Evolutionary conservation across 2,329 filamentous ascomycete species (phyloP), one percentile per base, ranked within the genome.

Genomic region (Xylaria multiplex): DNA sequence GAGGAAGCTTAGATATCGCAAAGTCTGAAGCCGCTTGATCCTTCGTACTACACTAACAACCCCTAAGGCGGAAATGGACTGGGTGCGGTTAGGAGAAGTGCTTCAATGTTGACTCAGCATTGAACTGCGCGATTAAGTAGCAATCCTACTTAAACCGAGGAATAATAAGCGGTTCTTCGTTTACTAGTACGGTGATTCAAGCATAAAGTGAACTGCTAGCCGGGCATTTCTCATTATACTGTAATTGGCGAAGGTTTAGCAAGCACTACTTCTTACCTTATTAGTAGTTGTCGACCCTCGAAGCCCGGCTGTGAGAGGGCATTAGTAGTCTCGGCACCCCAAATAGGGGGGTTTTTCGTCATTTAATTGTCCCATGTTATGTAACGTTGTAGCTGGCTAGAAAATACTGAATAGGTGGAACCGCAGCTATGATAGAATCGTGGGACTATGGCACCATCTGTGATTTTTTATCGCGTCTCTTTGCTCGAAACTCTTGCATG

Each of bases 381-480:
- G 32, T 13, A 16, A 57, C 35, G 8, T 5, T 22, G 14, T 45
- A 13, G 11, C 49, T 59, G 7, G 30, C 7, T 35, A 37, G 6
- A 64, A 49, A 22, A 60, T 27, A 5, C 24, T 46, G 22, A 32
- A 40, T 22, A 50, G 59, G 59, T 64, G 54, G 22, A 2, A 32
- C 46, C 54, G 27, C 19, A 13, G 19, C 45, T 52, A 37, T 49
- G 8, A 58, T n/a, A 24, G 13, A 27, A 24, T 9, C 19, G 24
- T 37, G 11, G 14, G 37, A 45, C 54, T 61, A 75, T 27, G 70
- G 72, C 22, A 72, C 71, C 72, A 72, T 73, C 54, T 74, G 70
- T 13, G 73, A 74, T 64, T 70, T 73, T 61, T 71, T 74, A 46
- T 72, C 69, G 48, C 67, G 62, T 27, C 59, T 63, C 63, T 62